Percentiles rank a stretch among this genome's conserved stretches.
Conservation (phyloP, 2,329 filamentous ascomycete species). For the Epichloe aotearoae region DNA sequence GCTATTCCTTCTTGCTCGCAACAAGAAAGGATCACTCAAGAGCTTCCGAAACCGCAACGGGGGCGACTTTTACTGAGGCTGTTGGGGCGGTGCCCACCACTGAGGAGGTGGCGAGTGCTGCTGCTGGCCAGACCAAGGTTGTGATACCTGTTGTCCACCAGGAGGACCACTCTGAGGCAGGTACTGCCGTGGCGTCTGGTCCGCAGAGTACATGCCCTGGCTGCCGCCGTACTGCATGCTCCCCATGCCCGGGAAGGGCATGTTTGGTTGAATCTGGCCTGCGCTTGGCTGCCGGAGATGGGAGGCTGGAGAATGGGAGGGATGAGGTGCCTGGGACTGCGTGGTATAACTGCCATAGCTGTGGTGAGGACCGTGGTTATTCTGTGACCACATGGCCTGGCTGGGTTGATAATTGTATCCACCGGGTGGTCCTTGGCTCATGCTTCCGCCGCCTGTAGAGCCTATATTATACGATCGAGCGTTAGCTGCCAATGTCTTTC, state of each 20-base stretch:
- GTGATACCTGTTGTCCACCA: constrained; percentile 34
- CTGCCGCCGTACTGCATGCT: constrained; percentile 43
- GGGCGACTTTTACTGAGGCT: constrained; percentile 21
- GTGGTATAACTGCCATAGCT: constrained; percentile 40
- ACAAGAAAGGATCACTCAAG: neutral
- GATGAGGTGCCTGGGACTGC: constrained; percentile 37
- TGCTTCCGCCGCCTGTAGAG: constrained; percentile 34
- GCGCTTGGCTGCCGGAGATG: constrained; percentile 45
- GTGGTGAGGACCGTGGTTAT: constrained; percentile 48
- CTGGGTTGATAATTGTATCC: constrained; percentile 53
- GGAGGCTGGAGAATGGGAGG: constrained; percentile 43
- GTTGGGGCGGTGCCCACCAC: constrained; percentile 41
- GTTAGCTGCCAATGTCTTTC: neutral
- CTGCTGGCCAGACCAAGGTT: constrained; percentile 46
- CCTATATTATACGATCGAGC: constrained; percentile 21
- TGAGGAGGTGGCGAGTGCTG: constrained; percentile 50
- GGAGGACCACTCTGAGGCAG: constrained; percentile 47
- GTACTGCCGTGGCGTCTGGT: constrained; percentile 52
- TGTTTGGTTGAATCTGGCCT: constrained; percentile 42
- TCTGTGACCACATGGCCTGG: constrained; percentile 52
- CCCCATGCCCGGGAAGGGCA: constrained; percentile 52
- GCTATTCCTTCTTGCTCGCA: neutral
- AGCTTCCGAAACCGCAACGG: neutral
- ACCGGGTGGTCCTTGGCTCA: constrained; percentile 38
- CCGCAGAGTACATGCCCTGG: constrained; percentile 46